These are phyloP conservation scores for Gamarada debralockiae DNA, from an alignment of 495 filamentous ascomycete species.

Conservation along the genomic window DNA sequence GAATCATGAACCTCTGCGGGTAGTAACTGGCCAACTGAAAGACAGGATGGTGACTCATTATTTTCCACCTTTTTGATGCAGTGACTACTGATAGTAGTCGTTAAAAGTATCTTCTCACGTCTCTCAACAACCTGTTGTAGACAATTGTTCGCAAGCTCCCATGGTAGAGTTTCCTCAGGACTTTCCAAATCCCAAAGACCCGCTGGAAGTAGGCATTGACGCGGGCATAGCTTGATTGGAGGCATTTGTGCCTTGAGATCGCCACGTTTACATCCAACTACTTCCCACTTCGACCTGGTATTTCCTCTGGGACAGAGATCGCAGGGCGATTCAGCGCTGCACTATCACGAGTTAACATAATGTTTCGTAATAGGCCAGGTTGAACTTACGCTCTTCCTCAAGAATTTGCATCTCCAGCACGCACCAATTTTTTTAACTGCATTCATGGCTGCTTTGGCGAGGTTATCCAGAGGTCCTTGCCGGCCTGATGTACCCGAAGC, in stretches of 20 bases:
- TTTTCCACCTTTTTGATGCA: too few relatives aligned
- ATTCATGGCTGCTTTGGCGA: conserved; percentile 5
- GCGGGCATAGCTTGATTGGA: neutral
- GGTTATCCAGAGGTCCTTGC: conserved; percentile 2
- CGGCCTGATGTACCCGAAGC: neutral
- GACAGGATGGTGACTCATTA: too few relatives aligned
- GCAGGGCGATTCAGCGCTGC: neutral
- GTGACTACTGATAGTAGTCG: too few relatives aligned
- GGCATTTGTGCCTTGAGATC: neutral
- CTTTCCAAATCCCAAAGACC: neutral
- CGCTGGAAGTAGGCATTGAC: neutral
- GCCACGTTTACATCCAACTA: neutral
- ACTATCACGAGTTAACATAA: neutral
- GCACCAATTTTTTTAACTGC: conserved; percentile 3
- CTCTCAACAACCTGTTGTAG: neutral
- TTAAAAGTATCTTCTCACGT: neutral
- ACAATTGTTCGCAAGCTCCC: too few relatives aligned
- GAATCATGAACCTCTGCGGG: neutral
- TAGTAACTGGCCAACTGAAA: too few relatives aligned
- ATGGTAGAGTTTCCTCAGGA: too few relatives aligned
- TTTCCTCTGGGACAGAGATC: neutral
- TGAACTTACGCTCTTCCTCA: conserved; percentile 1
- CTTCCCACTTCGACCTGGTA: neutral
- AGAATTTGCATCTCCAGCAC: conserved; percentile 8
- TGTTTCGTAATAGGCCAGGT: neutral